These are phyloP conservation scores for Podaxis sp. DNA, from an alignment of 768 basidiomycete species.

Conservation along the genomic window DNA sequence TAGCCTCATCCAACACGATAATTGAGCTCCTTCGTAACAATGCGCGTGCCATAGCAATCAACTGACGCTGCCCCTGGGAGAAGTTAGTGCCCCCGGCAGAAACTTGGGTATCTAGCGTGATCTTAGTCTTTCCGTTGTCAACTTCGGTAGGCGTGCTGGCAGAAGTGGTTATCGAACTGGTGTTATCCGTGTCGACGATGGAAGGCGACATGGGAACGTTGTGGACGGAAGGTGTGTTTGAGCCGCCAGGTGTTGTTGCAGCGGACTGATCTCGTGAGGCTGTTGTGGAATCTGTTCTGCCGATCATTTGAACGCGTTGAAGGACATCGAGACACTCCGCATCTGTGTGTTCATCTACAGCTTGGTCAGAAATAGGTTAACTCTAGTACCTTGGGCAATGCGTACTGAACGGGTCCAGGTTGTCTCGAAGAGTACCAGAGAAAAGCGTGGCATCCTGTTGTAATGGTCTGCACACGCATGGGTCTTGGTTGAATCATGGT, in stretches of 20 bases:
- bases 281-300: slow-evolving; percentile 43
- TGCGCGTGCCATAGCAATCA: slow-evolving; percentile 85
- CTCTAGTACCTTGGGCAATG: neutral
- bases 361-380: neutral
- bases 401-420: slow-evolving; percentile 71
- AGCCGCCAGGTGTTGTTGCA: slow-evolving; percentile 44
- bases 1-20: slow-evolving; percentile 82
- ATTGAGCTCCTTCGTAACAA: slow-evolving; percentile 69
- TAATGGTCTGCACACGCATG: neutral
- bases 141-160: slow-evolving; percentile 51
- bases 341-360: slow-evolving; percentile 73
- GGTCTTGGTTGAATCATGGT: neutral
- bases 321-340: slow-evolving; percentile 80
- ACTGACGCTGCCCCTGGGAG: slow-evolving; percentile 88
- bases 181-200: slow-evolving; percentile 22
- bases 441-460: slow-evolving; percentile 69
- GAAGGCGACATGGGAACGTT: slow-evolving; percentile 17
- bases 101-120: slow-evolving; percentile 76
- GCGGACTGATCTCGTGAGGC: slow-evolving; percentile 50
- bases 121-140: slow-evolving; percentile 47
- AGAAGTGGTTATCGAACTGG: slow-evolving; percentile 32
- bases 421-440: slow-evolving; percentile 76
- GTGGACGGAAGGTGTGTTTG: slow-evolving; percentile 42
- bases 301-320: slow-evolving; percentile 76
- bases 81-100: slow-evolving; percentile 89